Base-by-base conservation (phyloP, 2,329 filamentous ascomycete genomes). In the Didymella pinodella region DNA sequence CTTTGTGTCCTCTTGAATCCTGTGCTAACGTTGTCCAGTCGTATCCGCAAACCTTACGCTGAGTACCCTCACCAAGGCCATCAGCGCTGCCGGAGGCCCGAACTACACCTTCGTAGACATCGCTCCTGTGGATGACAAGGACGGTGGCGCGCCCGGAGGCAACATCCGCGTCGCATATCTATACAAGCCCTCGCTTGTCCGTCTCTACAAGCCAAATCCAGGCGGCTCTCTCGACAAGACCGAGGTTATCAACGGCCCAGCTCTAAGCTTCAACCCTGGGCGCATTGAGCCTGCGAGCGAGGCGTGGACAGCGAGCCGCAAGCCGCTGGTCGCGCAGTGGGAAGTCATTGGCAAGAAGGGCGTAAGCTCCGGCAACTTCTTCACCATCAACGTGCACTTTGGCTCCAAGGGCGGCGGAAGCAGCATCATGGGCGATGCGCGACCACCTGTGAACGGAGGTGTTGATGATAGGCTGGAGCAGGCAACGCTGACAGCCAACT, bases 111-210 rank as follows among this genome's bases (percentile, higher is more conserved):
- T 84, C 68, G 79, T 83, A 28, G 83, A 87, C 62, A 82, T 91
- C 54, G 80, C 79, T 43, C 88, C 89, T 2, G 76, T 83, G 32
- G 78, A 90, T 71, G 81, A 84, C 73, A 66, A 82, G 61, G 88
- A 91, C 64, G 89, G 89, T 57, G 89, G 89, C 32, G 78, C 85
- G 61, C 86, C 87, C 1, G 89, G 89, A 14, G 88, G 88, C 36
- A 91, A 92, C 78, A 91, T 92, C 74, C 88, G 89, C 44, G 80
- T 81, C 46, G 88, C 88, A 0, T 92, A 90, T 76, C 80, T 92
- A 11, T 92, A 90, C 82, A 85, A 88, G 38, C 81, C 87, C 0
- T 79, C 82, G 18, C 74, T 85, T 3, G 71, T 92, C 44, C 80
- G 82, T 47, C 84, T 91, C n/a, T 82, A 82, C 68, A 83, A 86